These are phyloP conservation scores for Heterobasidion occidentale DNA, from an alignment of 1,284 basidiomycete species.

Conservation along the genomic window DNA sequence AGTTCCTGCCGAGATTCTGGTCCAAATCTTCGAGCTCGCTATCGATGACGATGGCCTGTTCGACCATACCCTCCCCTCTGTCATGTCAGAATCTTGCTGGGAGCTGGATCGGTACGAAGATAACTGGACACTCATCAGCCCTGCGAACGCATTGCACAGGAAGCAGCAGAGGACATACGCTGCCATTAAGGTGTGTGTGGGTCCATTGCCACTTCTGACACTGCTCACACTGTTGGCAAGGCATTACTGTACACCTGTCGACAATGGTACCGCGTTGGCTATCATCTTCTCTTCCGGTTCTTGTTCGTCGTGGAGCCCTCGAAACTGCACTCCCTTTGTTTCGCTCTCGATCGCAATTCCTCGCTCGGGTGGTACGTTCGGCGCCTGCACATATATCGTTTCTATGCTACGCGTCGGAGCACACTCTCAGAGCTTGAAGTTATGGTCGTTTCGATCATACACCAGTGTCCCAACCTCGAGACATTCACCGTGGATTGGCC, in stretches of 20 bases:
- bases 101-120: constrained; percentile 32
- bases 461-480: constrained; percentile 59
- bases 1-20: constrained; percentile 62
- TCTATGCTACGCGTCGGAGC: constrained; percentile 27
- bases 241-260: constrained; percentile 53
- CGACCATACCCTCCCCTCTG: constrained; percentile 45
- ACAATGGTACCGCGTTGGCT: constrained; percentile 35
- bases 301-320: constrained; percentile 52
- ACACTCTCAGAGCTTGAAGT: constrained; percentile 36
- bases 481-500: constrained; percentile 62
- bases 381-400: constrained; percentile 53
- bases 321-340: constrained; percentile 38
- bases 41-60: constrained; percentile 59
- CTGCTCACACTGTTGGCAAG: constrained; percentile 23
- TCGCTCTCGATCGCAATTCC: constrained; percentile 39
- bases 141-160: constrained; percentile 44
- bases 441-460: constrained; percentile 42
- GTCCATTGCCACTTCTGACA: not conserved
- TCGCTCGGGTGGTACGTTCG: constrained; percentile 58
- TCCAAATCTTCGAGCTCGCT: constrained; percentile 58
- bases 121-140: constrained; percentile 50
- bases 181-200: constrained; percentile 50
- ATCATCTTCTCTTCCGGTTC: constrained; percentile 57
- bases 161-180: constrained; percentile 50
- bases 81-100: constrained; percentile 57